Base-by-base conservation (phyloP, 495 filamentous ascomycete species). In the Neurospora terricola region DNA sequence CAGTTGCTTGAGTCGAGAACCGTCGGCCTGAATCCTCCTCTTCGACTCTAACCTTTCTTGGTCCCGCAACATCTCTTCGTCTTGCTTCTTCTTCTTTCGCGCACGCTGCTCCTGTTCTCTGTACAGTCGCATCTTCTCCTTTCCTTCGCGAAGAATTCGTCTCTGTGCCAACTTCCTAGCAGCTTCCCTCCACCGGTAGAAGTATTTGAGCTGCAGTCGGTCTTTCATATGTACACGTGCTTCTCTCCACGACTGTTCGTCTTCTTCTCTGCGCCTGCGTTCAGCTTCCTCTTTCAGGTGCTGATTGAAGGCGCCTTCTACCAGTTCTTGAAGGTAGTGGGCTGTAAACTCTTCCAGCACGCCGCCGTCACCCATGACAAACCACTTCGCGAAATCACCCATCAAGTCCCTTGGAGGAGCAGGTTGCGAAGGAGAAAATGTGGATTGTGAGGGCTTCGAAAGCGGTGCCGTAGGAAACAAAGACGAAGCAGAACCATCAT, bases 181-280 rank as follows among this genome's bases (percentile, higher is more conserved):
- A 34, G 73, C 76, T 36, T 84, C 75, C 69, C 82, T 81, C 87
- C 87, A 88, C 12, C 78, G 75, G 69, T 84, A 83, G 38, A 84
- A 84, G 76, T 80, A 88, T 68, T 85, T 87, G 38, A 83, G 79
- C 14, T 75, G 73, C 37, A 88, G 77, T 14, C 79, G 83, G 48
- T 84, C 80, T 16, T 71, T 75, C 73, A 82, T 79, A 75, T 81
- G 84, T 14, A 82, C 70, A 30, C 82, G 77, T 37, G 84, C 83
- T 45, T 81, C 72, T 4, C 78, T 73, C 78, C 80, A 81, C 0
- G 82, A 82, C 30, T 75, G 62, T 7, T 83, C 80, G 23, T 85
- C 83, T 62, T 83, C 82, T 38, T 86, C 86, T 68, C 76, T 76
- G 37, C 77, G 77, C 54, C 74, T 79, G 38, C 78, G 76, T 12